Percentiles rank a stretch among this genome's conserved stretches.
These are phyloP conservation scores for Solanum hybrid DNA, from an alignment of 305 asterid species.

Conservation along the genomic window DNA sequence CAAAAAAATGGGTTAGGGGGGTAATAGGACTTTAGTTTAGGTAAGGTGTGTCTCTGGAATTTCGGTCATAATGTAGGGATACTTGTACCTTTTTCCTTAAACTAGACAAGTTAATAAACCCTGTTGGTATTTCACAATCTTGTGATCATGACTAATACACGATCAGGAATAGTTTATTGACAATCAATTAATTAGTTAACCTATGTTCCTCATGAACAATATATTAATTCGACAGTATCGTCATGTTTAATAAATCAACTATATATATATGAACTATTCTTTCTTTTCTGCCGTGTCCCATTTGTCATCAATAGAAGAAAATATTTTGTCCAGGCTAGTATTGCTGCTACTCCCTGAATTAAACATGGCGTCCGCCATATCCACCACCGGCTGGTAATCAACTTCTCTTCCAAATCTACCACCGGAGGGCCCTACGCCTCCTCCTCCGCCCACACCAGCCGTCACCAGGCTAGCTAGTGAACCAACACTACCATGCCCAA, in stretches of 20 bases:
- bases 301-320: slow-evolving; percentile 50
- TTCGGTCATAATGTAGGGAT: too few relatives aligned
- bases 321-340: slow-evolving; percentile 67
- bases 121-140: background rate
- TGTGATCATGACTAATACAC: background rate
- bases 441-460: background rate
- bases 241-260: background rate
- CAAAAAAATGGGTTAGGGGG: too few relatives aligned
- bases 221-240: background rate
- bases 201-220: background rate
- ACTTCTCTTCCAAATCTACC: background rate
- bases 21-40: too few relatives aligned
- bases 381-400: slow-evolving; percentile 55
- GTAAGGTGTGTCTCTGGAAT: too few relatives aligned
- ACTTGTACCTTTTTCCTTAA: background rate
- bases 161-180: background rate
- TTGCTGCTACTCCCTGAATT: slow-evolving; percentile 69
- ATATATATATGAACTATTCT: slow-evolving; percentile 7
- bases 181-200: background rate
- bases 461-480: slow-evolving; percentile 1
- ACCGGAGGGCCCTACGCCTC: slow-evolving; percentile 19
- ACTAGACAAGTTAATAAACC: background rate
- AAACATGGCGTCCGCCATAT: slow-evolving; percentile 78
- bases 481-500: background rate
- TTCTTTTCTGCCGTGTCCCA: slow-evolving; percentile 55